A percentile compares a stretch with the other conserved stretches of the same genome.
Evolutionary conservation across 2,329 filamentous ascomycete genomes (phyloP).

Genomic region (Nothophoma quercina): DNA sequence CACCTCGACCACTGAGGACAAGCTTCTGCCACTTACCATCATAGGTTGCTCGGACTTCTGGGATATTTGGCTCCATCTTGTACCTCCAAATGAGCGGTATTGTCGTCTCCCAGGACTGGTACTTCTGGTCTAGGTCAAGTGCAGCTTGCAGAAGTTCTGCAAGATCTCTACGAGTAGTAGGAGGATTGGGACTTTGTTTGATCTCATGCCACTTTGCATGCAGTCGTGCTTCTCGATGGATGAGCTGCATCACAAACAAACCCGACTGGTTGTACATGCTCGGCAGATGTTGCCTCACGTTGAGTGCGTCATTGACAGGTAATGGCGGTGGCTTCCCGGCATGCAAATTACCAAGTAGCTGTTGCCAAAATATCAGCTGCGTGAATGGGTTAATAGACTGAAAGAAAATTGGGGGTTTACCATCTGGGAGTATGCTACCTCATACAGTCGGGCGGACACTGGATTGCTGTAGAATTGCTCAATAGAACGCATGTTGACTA

Average conservation of each 20-base stretch:
- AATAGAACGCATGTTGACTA: slow-evolving; percentile 36
- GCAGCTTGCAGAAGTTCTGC: slow-evolving; percentile 30
- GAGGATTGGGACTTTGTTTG: slow-evolving; percentile 28
- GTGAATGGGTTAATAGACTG: background rate
- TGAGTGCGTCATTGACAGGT: slow-evolving; percentile 27
- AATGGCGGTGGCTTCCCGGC: slow-evolving; percentile 33
- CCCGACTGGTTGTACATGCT: slow-evolving; percentile 31
- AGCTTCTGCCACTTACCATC: slow-evolving; percentile 35
- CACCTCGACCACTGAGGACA: slow-evolving; percentile 30
- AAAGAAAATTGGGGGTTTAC: slow-evolving; percentile 16
- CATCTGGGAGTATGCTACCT: slow-evolving; percentile 38
- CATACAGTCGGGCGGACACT: slow-evolving; percentile 37
- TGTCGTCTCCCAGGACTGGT: slow-evolving; percentile 35
- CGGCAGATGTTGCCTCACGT: slow-evolving; percentile 21
- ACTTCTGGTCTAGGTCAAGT: slow-evolving; percentile 36
- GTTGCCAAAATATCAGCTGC: slow-evolving; percentile 23
- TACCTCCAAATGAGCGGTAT: slow-evolving; percentile 31
- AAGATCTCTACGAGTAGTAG: slow-evolving; percentile 28
- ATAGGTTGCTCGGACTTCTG: slow-evolving; percentile 27
- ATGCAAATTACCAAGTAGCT: slow-evolving; percentile 39
- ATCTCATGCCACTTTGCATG: slow-evolving; percentile 39
- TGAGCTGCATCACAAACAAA: slow-evolving; percentile 32
- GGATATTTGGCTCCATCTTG: slow-evolving; percentile 30
- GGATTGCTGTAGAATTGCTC: slow-evolving; percentile 35
- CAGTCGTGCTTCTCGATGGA: slow-evolving; percentile 33